A percentile compares a stretch with the other conserved stretches of the same genome.
phyloP scores from a whole-genome alignment of 768 basidiomycete species.

The Fomitopsis serialis region DNA sequence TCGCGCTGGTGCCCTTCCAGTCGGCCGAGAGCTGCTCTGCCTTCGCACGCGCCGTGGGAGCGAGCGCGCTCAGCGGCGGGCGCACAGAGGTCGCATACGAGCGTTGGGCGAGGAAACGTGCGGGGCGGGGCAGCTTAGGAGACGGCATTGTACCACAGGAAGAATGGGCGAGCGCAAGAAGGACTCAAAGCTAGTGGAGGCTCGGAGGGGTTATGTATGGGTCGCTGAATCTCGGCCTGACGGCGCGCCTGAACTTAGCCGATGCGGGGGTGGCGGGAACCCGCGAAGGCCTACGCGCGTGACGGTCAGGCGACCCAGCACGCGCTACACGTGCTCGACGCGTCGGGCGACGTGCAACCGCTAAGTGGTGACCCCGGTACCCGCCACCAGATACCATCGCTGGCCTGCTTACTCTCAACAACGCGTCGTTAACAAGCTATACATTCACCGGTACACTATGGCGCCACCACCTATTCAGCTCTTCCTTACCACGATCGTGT shows the following conservation, averaged over 20 bases:
- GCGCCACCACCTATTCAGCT: conserved; percentile 79
- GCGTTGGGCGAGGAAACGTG: conserved; percentile 13
- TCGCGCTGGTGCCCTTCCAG: conserved; percentile 85
- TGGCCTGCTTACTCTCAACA: background rate
- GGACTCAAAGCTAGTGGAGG: background rate
- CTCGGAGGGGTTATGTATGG: background rate
- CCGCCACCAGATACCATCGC: no score
- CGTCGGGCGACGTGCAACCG: background rate
- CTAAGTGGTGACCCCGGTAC: no score
- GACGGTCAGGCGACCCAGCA: conserved; percentile 8
- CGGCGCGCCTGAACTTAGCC: background rate
- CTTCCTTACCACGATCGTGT: conserved; percentile 86
- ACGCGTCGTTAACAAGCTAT: background rate
- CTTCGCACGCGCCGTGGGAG: conserved; percentile 47
- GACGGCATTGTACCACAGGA: conserved; percentile 3
- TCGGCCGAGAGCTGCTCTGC: conserved; percentile 66
- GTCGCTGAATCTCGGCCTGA: background rate
- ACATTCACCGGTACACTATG: conserved; percentile 34
- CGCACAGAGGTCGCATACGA: conserved; percentile 20
- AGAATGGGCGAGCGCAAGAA: no score
- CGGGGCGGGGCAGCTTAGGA: conserved; percentile 11
- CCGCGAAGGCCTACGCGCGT: conserved; percentile 6
- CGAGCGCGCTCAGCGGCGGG: conserved; percentile 41
- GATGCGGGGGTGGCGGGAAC: conserved; percentile 2
- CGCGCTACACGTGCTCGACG: conserved; percentile 3